phyloP scores from a whole-genome alignment of 2,329 filamentous ascomycete genomes.

The Leptographium wingfieldii region DNA sequence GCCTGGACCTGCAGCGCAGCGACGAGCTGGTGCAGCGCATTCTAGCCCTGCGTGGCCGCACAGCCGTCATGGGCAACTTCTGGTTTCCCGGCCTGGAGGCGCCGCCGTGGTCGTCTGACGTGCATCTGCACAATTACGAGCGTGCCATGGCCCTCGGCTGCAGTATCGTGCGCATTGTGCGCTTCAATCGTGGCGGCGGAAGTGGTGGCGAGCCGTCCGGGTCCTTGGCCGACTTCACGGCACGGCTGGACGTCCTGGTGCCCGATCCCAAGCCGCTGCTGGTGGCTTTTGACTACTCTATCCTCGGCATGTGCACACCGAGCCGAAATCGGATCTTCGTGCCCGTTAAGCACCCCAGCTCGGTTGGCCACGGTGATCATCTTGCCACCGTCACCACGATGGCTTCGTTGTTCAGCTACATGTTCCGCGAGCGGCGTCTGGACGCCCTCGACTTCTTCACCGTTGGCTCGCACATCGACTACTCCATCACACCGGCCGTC shows the following conservation, averaged over 20 bases:
- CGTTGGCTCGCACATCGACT: constrained; percentile 53
- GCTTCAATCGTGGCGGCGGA: constrained; percentile 44
- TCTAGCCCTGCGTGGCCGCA: constrained; percentile 39
- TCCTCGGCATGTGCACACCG: constrained; percentile 28
- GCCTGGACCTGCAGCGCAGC: constrained; percentile 47
- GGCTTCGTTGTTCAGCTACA: constrained; percentile 40
- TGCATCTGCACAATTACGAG: constrained; percentile 40
- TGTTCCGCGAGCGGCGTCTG: constrained; percentile 48
- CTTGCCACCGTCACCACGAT: constrained; percentile 39
- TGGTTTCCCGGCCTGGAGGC: constrained; percentile 31
- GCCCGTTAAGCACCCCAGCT: constrained; percentile 33
- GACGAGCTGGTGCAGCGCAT: constrained; percentile 35
- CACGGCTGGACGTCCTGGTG: constrained; percentile 28
- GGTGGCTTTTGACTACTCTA: constrained; percentile 31
- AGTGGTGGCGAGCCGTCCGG: constrained; percentile 20
- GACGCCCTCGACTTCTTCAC: constrained; percentile 58
- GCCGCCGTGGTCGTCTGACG: constrained; percentile 41
- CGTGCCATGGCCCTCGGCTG: constrained; percentile 43
- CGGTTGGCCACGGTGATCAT: constrained; percentile 28
- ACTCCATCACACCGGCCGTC: constrained; percentile 62
- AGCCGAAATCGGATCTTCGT: constrained; percentile 37
- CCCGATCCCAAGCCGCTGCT: constrained; percentile 37
- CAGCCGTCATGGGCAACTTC: constrained; percentile 49
- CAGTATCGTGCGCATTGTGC: constrained; percentile 48
- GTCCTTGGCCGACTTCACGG: constrained; percentile 34